Percentiles rank a stretch among this genome's conserved stretches.
Conservation (phyloP, 2,329 filamentous ascomycete species). For the Cordyceps farinosa region DNA sequence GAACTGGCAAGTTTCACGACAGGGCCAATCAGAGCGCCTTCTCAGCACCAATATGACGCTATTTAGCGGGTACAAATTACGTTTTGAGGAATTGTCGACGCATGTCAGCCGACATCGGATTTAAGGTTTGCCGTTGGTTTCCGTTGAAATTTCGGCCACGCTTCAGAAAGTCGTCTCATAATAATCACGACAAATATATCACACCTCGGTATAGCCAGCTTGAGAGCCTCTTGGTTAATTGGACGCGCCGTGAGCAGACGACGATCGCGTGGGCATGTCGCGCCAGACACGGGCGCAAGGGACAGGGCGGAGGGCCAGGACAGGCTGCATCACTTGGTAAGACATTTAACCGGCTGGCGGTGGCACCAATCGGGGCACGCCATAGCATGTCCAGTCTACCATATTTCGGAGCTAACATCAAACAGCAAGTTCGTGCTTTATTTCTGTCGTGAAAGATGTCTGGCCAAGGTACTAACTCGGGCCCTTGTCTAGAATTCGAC, state of each 20-base stretch:
- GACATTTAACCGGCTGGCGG: slow-evolving; percentile 3
- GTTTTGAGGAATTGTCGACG: too few relatives aligned
- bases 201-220: background rate
- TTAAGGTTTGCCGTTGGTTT: too few relatives aligned
- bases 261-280: background rate
- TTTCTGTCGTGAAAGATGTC: background rate
- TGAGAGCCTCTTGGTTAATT: background rate
- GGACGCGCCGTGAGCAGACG: background rate
- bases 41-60: too few relatives aligned
- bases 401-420: background rate
- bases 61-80: too few relatives aligned
- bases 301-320: slow-evolving; percentile 19
- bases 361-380: background rate
- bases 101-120: background rate
- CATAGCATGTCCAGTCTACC: too few relatives aligned
- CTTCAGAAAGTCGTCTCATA: too few relatives aligned
- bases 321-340: slow-evolving; percentile 22
- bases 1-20: background rate
- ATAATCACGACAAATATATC: too few relatives aligned
- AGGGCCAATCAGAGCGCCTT: background rate
- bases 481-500: slow-evolving; percentile 19
- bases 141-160: too few relatives aligned
- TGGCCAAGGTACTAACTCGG: background rate
- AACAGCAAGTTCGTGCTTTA: background rate
- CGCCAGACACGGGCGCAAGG: background rate